A percentile compares a stretch with the other conserved stretches of the same genome.
phyloP scores from a whole-genome alignment of 306 rosid species.

The Pueraria montana region DNA sequence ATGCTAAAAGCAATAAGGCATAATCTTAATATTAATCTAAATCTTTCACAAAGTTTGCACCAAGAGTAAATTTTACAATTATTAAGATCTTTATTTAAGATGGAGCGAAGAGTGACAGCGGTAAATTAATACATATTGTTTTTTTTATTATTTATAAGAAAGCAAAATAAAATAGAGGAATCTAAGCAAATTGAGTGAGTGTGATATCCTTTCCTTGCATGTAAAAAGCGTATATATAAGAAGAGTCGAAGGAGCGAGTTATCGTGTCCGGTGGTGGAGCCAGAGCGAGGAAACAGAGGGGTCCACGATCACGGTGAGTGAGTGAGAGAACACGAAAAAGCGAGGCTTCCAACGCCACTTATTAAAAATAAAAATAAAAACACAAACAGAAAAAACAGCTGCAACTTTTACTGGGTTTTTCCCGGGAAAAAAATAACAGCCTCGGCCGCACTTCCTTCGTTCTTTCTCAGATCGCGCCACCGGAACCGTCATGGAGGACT shows the following conservation, averaged over 20 bases:
- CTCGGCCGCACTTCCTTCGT: slow-evolving; percentile 2
- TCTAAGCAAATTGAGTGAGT: slow-evolving; percentile 1
- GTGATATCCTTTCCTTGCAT: background rate
- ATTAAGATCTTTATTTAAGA: background rate
- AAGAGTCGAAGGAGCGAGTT: background rate
- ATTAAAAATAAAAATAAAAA: background rate
- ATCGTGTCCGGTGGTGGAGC: background rate
- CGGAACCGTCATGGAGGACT: slow-evolving; percentile 59
- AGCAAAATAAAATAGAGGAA: background rate
- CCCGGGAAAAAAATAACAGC: slow-evolving; percentile 55
- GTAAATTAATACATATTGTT: background rate
- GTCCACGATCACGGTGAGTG: slow-evolving; percentile 40
- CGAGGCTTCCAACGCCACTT: slow-evolving; percentile 17
- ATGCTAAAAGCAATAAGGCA: background rate
- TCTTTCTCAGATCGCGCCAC: slow-evolving; percentile 10
- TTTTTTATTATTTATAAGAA: too few species aligned
- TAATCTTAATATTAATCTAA: background rate
- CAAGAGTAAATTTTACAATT: background rate
- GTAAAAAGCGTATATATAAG: slow-evolving; percentile 36
- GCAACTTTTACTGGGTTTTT: slow-evolving; percentile 41
- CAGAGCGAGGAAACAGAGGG: slow-evolving; percentile 24
- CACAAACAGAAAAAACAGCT: background rate
- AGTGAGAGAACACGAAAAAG: slow-evolving; percentile 3
- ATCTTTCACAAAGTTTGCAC: background rate
- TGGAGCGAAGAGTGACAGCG: background rate